These are phyloP conservation scores for Paraphaeosphaeria minitans DNA, from an alignment of 2,329 filamentous ascomycete species.

Conservation along the genomic window DNA sequence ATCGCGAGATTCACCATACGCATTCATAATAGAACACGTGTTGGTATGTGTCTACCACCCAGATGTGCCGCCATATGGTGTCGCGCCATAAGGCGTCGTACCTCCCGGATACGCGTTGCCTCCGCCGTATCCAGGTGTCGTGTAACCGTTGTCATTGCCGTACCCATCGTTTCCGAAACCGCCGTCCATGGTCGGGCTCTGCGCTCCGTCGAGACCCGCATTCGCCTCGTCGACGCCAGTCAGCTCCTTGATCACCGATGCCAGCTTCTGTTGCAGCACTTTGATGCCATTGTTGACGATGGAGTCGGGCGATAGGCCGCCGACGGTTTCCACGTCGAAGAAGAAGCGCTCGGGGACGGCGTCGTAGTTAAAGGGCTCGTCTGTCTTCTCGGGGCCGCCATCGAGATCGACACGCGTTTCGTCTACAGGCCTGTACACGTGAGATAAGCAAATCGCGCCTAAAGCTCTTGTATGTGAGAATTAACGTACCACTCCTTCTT, in stretches of 20 bases:
- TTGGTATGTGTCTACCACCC: slow-evolving; percentile 21
- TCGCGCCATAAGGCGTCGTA: slow-evolving; percentile 63
- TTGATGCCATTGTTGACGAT: slow-evolving; percentile 90
- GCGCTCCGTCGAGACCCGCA: slow-evolving; percentile 65
- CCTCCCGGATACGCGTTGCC: slow-evolving; percentile 64
- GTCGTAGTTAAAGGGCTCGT: slow-evolving; percentile 89
- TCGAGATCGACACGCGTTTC: slow-evolving; percentile 83
- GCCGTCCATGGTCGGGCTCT: slow-evolving; percentile 63
- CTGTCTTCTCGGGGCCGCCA: slow-evolving; percentile 72
- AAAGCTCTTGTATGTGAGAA: neutral
- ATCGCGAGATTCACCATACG: neutral
- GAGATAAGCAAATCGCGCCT: neutral
- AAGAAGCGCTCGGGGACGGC: slow-evolving; percentile 86
- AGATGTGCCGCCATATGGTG: slow-evolving; percentile 59
- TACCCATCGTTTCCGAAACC: slow-evolving; percentile 64
- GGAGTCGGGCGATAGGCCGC: slow-evolving; percentile 84
- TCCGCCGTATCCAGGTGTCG: slow-evolving; percentile 64
- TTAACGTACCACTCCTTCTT: slow-evolving; percentile 78
- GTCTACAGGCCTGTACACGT: slow-evolving; percentile 70
- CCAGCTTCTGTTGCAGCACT: slow-evolving; percentile 88
- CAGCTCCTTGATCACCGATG: slow-evolving; percentile 72
- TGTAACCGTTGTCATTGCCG: slow-evolving; percentile 68
- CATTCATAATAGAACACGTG: neutral
- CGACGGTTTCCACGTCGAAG: slow-evolving; percentile 88
- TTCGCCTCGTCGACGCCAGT: slow-evolving; percentile 59